Percentiles rank a stretch among this genome's conserved stretches.
phyloP scores from a whole-genome alignment of 768 basidiomycete genomes.

The Naganishia antarctica region DNA sequence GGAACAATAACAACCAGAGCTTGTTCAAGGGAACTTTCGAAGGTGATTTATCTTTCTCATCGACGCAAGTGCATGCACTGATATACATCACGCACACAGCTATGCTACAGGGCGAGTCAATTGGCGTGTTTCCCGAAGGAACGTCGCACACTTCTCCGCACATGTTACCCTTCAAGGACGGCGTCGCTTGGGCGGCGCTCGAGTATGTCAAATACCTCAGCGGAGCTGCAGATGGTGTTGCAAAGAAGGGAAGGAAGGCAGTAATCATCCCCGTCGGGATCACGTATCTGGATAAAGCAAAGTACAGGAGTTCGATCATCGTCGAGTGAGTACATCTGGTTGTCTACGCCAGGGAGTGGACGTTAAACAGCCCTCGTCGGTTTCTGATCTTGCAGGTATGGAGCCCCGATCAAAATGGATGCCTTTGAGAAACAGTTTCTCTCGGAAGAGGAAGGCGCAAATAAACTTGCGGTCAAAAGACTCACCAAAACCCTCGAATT shows the following conservation, averaged over 20 bases:
- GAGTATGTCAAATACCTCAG: constrained; percentile 78
- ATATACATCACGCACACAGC: constrained; percentile 47
- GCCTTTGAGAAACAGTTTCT: constrained; percentile 72
- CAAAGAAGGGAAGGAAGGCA: constrained; percentile 52
- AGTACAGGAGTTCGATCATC: constrained; percentile 83
- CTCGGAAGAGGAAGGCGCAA: constrained; percentile 61
- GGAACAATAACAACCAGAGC: constrained; percentile 81
- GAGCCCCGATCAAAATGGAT: constrained; percentile 70
- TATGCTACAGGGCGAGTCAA: constrained; percentile 69
- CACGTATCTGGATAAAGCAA: constrained; percentile 91
- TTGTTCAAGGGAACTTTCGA: constrained; percentile 87
- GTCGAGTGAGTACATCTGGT: constrained; percentile 41
- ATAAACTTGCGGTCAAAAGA: constrained; percentile 76
- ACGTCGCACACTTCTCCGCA: constrained; percentile 77
- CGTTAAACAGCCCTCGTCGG: neutral
- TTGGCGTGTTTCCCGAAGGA: constrained; percentile 67
- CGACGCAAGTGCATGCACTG: neutral
- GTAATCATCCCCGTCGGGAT: constrained; percentile 77
- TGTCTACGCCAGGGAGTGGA: neutral
- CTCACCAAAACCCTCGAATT: constrained; percentile 70
- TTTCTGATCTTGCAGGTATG: constrained; percentile 59
- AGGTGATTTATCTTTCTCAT: constrained; percentile 32
- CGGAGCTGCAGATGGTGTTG: constrained; percentile 37
- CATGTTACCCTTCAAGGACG: constrained; percentile 82
- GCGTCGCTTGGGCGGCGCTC: constrained; percentile 87